These are phyloP conservation scores for Cercospora citrullina DNA, from an alignment of 2,329 filamentous ascomycete species.

Conservation along the genomic window DNA sequence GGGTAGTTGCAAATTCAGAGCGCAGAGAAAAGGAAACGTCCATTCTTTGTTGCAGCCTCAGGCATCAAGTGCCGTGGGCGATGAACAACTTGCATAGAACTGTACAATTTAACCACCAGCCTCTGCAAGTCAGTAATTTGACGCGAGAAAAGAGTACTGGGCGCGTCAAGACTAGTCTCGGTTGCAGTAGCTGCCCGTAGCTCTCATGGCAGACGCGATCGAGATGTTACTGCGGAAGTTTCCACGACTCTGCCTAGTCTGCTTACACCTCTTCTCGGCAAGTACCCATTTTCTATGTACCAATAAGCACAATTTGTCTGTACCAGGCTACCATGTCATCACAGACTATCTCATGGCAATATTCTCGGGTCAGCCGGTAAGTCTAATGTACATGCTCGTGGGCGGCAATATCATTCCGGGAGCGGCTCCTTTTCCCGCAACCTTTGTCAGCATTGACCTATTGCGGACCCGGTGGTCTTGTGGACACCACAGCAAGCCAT, in stretches of 20 bases:
- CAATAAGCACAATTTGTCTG: neutral
- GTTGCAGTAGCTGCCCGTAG: neutral
- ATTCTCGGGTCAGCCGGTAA: neutral
- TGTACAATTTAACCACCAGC: neutral
- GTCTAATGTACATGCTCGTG: neutral
- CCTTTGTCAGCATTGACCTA: neutral
- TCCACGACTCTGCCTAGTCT: neutral
- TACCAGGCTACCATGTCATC: neutral
- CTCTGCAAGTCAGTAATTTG: neutral
- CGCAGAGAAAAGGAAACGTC: too few relatives aligned
- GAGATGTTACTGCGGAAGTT: neutral
- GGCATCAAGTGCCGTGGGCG: too few relatives aligned
- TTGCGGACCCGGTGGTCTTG: neutral
- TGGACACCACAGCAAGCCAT: neutral
- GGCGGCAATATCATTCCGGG: neutral
- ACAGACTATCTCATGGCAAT: neutral
- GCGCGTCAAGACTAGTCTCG: neutral
- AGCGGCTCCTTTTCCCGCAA: neutral
- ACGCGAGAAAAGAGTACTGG: neutral
- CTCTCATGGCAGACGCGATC: neutral
- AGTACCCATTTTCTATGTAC: neutral
- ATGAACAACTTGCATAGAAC: too few relatives aligned
- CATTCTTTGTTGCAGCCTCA: too few relatives aligned
- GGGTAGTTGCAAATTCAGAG: too few relatives aligned
- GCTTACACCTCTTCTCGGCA: too few relatives aligned